These are phyloP conservation scores for Mycena olivaceomarginata DNA, from an alignment of 768 basidiomycete genomes.

Conservation along the genomic window DNA sequence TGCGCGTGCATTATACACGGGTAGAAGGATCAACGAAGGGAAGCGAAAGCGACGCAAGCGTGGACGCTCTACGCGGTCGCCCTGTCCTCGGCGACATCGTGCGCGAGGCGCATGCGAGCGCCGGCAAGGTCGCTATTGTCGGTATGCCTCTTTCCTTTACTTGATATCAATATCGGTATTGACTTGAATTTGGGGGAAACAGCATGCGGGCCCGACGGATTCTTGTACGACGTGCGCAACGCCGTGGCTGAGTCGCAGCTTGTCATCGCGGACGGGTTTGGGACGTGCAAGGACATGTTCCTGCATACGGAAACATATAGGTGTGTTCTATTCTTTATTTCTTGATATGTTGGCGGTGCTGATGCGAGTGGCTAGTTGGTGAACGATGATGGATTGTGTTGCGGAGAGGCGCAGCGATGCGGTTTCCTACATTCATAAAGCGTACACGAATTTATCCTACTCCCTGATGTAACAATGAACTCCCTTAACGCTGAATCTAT, in stretches of 20 bases:
- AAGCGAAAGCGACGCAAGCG: slow-evolving; percentile 26
- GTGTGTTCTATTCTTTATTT: not conserved
- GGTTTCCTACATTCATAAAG: too few species aligned
- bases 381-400: not conserved
- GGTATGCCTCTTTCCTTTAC: slow-evolving; percentile 39
- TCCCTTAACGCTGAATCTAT: too few species aligned
- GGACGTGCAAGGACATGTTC: slow-evolving; percentile 51
- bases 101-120: slow-evolving; percentile 40
- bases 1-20: slow-evolving; percentile 38
- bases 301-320: slow-evolving; percentile 57
- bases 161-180: not conserved
- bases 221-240: slow-evolving; percentile 56
- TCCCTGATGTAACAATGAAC: too few species aligned
- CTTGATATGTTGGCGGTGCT: not conserved
- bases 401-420: not conserved
- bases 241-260: slow-evolving; percentile 54
- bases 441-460: too few species aligned
- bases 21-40: not conserved
- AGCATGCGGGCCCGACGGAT: slow-evolving; percentile 55
- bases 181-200: slow-evolving; percentile 1
- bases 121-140: slow-evolving; percentile 51
- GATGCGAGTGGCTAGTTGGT: not conserved
- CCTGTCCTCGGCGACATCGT: slow-evolving; percentile 47
- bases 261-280: slow-evolving; percentile 52
- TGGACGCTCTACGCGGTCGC: slow-evolving; percentile 36